phyloP scores from a whole-genome alignment of 257 asterid species.

The Echites panduratus region DNA sequence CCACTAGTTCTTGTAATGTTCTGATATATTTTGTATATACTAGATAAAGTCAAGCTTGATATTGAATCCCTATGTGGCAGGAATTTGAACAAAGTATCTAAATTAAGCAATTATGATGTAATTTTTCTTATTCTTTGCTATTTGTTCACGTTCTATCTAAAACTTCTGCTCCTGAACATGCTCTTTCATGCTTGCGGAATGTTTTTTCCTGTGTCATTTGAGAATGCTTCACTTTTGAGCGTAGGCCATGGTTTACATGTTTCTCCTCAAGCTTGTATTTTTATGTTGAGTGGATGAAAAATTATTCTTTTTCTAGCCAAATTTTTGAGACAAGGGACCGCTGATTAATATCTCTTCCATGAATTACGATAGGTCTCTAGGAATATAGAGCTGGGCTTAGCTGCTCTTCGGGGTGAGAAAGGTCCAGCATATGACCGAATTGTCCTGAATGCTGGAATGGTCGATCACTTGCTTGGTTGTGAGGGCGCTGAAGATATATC shows the following conservation, averaged over 20 bases:
- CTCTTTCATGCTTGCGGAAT: neutral
- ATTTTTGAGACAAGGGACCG: neutral
- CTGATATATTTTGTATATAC: neutral
- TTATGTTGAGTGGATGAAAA: neutral
- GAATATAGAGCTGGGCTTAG: conserved; percentile 84
- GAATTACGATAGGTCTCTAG: conserved; percentile 43
- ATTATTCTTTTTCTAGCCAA: neutral
- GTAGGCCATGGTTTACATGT: neutral
- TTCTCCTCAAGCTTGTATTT: neutral
- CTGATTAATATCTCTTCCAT: conserved; percentile 6
- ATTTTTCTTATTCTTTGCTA: neutral
- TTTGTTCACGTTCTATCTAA: neutral
- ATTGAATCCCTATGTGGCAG: neutral
- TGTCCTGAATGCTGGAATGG: conserved; percentile 81
- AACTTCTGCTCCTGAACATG: neutral
- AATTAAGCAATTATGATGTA: neutral
- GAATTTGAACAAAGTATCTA: neutral
- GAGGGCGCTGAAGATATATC: conserved; percentile 79
- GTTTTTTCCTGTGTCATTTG: too few relatives aligned
- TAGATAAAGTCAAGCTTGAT: neutral
- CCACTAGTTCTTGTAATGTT: neutral
- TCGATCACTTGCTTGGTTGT: conserved; percentile 87
- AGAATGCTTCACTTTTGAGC: neutral
- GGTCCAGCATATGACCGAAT: conserved; percentile 91
- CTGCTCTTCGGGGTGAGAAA: conserved; percentile 78